A percentile compares a stretch with the other conserved stretches of the same genome.
Conservation (phyloP, 2,329 filamentous ascomycete genomes). For the Phyllosticta citrichinensis region DNA sequence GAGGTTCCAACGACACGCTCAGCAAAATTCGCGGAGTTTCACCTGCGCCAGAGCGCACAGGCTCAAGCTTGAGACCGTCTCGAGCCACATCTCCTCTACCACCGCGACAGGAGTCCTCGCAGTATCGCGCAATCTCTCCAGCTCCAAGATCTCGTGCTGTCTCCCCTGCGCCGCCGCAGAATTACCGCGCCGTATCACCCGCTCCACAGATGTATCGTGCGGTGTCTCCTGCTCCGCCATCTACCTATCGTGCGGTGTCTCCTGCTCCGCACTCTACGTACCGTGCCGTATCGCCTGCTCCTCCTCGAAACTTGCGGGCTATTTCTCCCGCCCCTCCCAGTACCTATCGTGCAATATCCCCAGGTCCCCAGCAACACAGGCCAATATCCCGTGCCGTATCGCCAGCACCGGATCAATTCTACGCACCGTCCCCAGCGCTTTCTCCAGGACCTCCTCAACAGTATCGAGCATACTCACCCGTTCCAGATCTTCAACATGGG, state of each 20-base stretch:
- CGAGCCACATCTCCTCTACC: slow-evolving; percentile 14
- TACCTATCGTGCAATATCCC: slow-evolving; percentile 8
- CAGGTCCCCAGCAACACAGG: slow-evolving; percentile 20
- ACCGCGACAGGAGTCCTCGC: slow-evolving; percentile 15
- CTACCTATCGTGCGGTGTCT: slow-evolving; percentile 25
- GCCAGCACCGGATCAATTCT: slow-evolving; percentile 6
- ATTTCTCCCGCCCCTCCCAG: slow-evolving; percentile 16
- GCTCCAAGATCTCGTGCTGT: slow-evolving; percentile 21
- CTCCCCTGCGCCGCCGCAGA: slow-evolving; percentile 16
- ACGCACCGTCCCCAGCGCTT: slow-evolving; percentile 28
- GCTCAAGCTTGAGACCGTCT: neutral
- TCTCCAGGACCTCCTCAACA: slow-evolving; percentile 14
- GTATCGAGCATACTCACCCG: slow-evolving; percentile 11
- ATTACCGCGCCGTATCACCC: neutral
- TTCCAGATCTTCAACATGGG: neutral
- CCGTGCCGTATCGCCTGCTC: slow-evolving; percentile 25
- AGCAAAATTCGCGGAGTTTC: neutral
- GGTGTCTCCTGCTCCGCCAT: slow-evolving; percentile 20
- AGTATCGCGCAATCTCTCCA: slow-evolving; percentile 22
- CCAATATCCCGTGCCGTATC: slow-evolving; percentile 17
- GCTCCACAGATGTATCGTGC: slow-evolving; percentile 13
- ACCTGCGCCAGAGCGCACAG: slow-evolving; percentile 1
- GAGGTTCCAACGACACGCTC: slow-evolving; percentile 3
- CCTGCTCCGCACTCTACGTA: slow-evolving; percentile 24
- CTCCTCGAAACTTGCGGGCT: slow-evolving; percentile 15